Conservation (phyloP, 2,329 filamentous ascomycete species). For the Pyrenophora teres region DNA sequence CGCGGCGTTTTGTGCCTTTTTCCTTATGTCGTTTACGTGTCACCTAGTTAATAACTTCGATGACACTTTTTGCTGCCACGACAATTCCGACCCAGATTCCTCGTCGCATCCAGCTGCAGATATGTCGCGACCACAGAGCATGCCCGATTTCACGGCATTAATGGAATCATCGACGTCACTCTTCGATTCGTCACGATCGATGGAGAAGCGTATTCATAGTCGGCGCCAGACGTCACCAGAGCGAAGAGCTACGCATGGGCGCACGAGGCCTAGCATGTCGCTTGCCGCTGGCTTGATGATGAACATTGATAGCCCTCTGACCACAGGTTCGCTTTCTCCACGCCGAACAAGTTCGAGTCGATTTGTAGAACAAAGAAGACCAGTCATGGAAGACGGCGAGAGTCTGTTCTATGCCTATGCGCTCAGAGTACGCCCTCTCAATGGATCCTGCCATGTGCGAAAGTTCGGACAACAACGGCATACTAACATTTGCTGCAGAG, state of each 20-base stretch:
- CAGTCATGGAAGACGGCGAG: slow-evolving; percentile 17
- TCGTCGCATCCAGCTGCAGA: neutral
- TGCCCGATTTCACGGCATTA: slow-evolving; percentile 42
- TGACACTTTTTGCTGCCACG: slow-evolving; percentile 14
- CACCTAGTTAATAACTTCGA: slow-evolving; percentile 14
- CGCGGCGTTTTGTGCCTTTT: slow-evolving; percentile 6
- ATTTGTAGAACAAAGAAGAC: slow-evolving; percentile 6
- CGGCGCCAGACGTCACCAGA: slow-evolving; percentile 29
- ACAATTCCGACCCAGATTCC: neutral
- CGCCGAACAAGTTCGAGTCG: slow-evolving; percentile 18
- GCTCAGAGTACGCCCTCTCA: slow-evolving; percentile 31
- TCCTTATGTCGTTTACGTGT: slow-evolving; percentile 15
- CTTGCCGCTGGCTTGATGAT: slow-evolving; percentile 46
- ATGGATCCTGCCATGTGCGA: neutral
- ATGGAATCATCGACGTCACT: slow-evolving; percentile 36
- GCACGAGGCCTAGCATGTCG: slow-evolving; percentile 42
- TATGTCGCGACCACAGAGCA: slow-evolving; percentile 42
- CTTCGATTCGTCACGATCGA: slow-evolving; percentile 22
- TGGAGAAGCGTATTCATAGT: slow-evolving; percentile 27
- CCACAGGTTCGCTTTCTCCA: slow-evolving; percentile 20
- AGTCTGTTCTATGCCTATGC: slow-evolving; percentile 45
- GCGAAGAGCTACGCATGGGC: slow-evolving; percentile 21
- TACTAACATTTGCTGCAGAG: slow-evolving; percentile 28
- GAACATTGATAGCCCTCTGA: slow-evolving; percentile 28
- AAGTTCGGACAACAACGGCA: neutral